phyloP scores from a whole-genome alignment of 1,139 yeast genomes.

The Yamadazyma conglobata region DNA sequence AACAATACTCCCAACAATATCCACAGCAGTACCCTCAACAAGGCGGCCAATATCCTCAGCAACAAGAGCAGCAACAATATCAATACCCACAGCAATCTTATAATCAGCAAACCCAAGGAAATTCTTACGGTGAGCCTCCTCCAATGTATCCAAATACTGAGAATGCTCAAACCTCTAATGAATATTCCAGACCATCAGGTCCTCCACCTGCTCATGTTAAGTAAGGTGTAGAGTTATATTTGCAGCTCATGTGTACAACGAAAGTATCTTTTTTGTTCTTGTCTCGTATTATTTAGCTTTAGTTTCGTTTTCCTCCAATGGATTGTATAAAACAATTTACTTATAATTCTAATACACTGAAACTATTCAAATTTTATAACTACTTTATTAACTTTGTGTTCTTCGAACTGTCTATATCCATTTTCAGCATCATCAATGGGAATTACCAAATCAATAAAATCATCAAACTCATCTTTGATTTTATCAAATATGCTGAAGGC shows the following conservation, averaged over 20 bases:
- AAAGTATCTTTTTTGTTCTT: too few species aligned
- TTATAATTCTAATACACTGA: too few species aligned
- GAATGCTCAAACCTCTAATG: neutral
- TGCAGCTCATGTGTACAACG: too few species aligned
- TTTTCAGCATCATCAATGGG: constrained; percentile 42
- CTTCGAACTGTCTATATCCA: constrained; percentile 51
- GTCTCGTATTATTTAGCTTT: too few species aligned
- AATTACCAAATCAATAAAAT: constrained; percentile 46
- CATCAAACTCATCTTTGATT: constrained; percentile 41
- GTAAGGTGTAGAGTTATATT: constrained; percentile 2
- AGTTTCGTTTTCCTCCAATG: too few species aligned
- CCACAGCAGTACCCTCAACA: constrained; percentile 8
- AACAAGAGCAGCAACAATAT: constrained; percentile 1
- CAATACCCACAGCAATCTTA: constrained; percentile 6
- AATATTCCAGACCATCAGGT: constrained; percentile 12
- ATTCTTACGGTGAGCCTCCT: constrained; percentile 15
- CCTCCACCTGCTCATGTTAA: constrained; percentile 18
- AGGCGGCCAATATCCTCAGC: constrained; percentile 1
- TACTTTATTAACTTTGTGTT: constrained; percentile 54
- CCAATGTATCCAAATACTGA: constrained; percentile 15
- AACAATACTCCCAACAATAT: constrained; percentile 4
- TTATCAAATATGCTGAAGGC: constrained; percentile 47
- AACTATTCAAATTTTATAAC: constrained; percentile 33
- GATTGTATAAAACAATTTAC: too few species aligned
- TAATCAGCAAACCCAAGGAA: constrained; percentile 6